These are phyloP conservation scores for Daldinia loculata DNA, from an alignment of 495 filamentous ascomycete species.

Conservation along the genomic window DNA sequence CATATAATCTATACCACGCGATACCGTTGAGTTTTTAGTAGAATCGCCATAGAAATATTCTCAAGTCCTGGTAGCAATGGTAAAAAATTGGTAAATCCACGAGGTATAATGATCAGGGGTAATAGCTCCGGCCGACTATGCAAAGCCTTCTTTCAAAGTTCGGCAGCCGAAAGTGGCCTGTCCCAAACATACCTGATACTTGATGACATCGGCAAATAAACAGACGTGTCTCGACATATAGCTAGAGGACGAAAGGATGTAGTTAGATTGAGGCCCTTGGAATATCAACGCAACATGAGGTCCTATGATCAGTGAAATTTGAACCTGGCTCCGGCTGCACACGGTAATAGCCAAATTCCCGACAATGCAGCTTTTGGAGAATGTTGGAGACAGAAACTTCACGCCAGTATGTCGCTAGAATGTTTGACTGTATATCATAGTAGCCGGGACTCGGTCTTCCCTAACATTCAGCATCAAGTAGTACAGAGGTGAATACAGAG, in stretches of 20 bases:
- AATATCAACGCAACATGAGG: slow-evolving; percentile 17
- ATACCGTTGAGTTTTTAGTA: not conserved
- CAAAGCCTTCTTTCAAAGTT: not conserved
- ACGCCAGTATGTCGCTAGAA: slow-evolving; percentile 22
- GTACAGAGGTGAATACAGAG: slow-evolving; percentile 24
- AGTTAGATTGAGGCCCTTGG: slow-evolving; percentile 6
- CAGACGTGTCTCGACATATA: slow-evolving; percentile 8
- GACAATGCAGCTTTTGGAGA: slow-evolving; percentile 41
- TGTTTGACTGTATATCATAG: slow-evolving; percentile 32
- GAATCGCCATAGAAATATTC: not conserved
- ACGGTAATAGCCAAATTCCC: slow-evolving; percentile 40
- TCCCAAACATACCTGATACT: not conserved
- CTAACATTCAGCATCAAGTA: slow-evolving; percentile 25
- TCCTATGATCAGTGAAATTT: slow-evolving; percentile 31
- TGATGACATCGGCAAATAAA: slow-evolving; percentile 16
- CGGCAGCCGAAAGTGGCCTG: slow-evolving; percentile 5
- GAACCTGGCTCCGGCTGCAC: slow-evolving; percentile 20
- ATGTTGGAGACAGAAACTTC: slow-evolving; percentile 16
- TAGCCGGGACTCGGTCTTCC: slow-evolving; percentile 24
- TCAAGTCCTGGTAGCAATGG: not conserved
- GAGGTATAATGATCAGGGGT: not conserved
- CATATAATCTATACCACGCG: not conserved
- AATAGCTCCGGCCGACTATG: not conserved
- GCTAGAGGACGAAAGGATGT: slow-evolving; percentile 1
- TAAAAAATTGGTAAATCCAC: not conserved